Percentiles rank a stretch among this genome's conserved stretches.
Conservation (phyloP, 768 basidiomycete species). For the Boletus rex-veris region DNA sequence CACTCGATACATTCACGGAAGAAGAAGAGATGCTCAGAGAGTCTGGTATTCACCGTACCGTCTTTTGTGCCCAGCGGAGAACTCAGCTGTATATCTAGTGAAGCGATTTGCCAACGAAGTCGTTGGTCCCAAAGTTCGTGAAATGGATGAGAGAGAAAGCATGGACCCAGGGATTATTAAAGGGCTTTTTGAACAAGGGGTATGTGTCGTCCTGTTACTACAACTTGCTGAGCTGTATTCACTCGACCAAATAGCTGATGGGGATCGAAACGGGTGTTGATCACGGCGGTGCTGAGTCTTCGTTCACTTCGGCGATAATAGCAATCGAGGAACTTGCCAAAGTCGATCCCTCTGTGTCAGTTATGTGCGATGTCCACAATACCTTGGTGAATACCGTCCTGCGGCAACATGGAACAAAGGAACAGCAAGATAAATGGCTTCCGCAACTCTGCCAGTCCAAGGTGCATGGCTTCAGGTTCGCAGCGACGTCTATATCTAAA, state of each 20-base stretch:
- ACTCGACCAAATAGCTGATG: slow-evolving; percentile 67
- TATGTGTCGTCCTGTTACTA: slow-evolving; percentile 42
- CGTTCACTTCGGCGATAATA: slow-evolving; percentile 94
- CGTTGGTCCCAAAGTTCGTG: slow-evolving; percentile 84
- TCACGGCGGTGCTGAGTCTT: slow-evolving; percentile 82
- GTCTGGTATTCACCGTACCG: slow-evolving; percentile 52
- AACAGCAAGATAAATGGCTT: slow-evolving; percentile 85
- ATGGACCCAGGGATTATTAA: slow-evolving; percentile 90
- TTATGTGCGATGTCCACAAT: slow-evolving; percentile 97
- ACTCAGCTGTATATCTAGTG: slow-evolving; percentile 46
- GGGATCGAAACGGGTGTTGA: slow-evolving; percentile 89
- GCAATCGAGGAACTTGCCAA: slow-evolving; percentile 97
- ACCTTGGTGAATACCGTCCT: slow-evolving; percentile 96
- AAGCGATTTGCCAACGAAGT: slow-evolving; percentile 86
- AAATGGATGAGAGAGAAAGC: slow-evolving; percentile 96
- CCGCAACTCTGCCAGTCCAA: slow-evolving; percentile 76
- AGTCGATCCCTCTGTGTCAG: slow-evolving; percentile 93
- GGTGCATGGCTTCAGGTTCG: slow-evolving; percentile 38
- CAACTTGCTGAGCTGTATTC: background rate
- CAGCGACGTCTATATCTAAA: background rate
- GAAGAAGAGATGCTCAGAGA: slow-evolving; percentile 95
- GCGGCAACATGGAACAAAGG: slow-evolving; percentile 78
- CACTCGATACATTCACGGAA: slow-evolving; percentile 82
- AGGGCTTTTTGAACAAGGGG: slow-evolving; percentile 92
- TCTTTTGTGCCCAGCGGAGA: background rate